Evolutionary conservation across 768 basidiomycete genomes (phyloP).

Genomic region (Asterophora lycoperdoides): DNA sequence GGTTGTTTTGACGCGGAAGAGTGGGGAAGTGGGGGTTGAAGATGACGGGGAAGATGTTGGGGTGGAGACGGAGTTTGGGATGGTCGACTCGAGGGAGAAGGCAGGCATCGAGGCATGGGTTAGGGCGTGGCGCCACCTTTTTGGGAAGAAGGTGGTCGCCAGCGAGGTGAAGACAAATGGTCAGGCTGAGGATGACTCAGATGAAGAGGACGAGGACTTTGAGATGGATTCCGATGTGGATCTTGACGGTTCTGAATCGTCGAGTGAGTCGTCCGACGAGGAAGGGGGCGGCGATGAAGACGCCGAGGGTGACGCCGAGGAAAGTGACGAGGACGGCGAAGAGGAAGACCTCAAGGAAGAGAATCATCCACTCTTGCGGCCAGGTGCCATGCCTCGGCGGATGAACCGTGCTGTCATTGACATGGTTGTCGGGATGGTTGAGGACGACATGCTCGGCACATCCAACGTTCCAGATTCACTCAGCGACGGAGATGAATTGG

Average conservation of each 20-base stretch:
- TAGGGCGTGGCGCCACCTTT: slow-evolving; percentile 48
- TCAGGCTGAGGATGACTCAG: slow-evolving; percentile 37
- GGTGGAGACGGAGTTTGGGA: slow-evolving; percentile 62
- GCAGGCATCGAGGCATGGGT: slow-evolving; percentile 66
- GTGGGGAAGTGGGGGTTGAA: slow-evolving; percentile 31
- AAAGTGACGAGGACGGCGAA: slow-evolving; percentile 25
- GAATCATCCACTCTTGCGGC: slow-evolving; percentile 58
- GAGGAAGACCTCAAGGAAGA: slow-evolving; percentile 47
- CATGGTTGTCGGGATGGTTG: slow-evolving; percentile 61
- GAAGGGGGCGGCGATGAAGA: slow-evolving; percentile 25
- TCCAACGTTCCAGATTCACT: slow-evolving; percentile 22
- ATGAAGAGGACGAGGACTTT: slow-evolving; percentile 45
- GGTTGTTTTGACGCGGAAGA: slow-evolving; percentile 46
- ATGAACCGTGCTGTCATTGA: slow-evolving; percentile 66
- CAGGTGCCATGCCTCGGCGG: slow-evolving; percentile 57
- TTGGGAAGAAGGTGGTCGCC: slow-evolving; percentile 40
- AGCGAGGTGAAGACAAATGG: slow-evolving; percentile 27
- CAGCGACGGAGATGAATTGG: slow-evolving; percentile 33
- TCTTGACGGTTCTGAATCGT: slow-evolving; percentile 29
- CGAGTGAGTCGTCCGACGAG: slow-evolving; percentile 27
- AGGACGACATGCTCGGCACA: slow-evolving; percentile 42
- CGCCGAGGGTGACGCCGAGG: slow-evolving; percentile 27
- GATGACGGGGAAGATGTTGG: slow-evolving; percentile 38
- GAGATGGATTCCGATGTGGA: slow-evolving; percentile 34
- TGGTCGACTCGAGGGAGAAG: slow-evolving; percentile 69